Conservation (phyloP, 202 grass and related monocot species). For the Setaria italica region DNA sequence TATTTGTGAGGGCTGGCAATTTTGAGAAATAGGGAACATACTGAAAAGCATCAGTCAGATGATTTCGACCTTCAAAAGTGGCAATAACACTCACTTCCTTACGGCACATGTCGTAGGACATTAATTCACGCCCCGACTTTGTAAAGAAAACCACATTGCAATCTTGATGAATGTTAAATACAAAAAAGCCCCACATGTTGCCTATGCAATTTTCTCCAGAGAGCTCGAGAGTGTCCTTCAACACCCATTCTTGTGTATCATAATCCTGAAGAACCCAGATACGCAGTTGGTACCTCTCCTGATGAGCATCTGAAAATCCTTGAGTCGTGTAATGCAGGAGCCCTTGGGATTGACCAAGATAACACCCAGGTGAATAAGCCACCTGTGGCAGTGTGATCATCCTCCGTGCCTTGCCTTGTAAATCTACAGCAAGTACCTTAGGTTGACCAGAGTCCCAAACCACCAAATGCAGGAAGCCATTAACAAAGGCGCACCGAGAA, state of each 20-base stretch:
- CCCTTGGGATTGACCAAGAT: slow-evolving; percentile 2
- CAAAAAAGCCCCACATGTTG: background rate
- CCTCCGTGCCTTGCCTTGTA: background rate
- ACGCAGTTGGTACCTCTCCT: background rate
- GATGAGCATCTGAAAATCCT: background rate
- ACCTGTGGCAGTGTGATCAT: background rate
- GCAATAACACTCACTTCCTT: background rate
- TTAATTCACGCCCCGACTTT: background rate
- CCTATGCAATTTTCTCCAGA: background rate
- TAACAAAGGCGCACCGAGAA: background rate
- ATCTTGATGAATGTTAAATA: slow-evolving; percentile 18
- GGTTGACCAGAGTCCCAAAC: background rate
- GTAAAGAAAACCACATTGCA: background rate
- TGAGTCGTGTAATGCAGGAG: background rate
- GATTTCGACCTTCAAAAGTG: background rate
- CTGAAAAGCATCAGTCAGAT: background rate
- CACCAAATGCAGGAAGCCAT: background rate
- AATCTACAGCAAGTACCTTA: background rate
- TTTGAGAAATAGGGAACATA: slow-evolving; percentile 20
- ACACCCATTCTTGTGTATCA: slow-evolving; percentile 9
- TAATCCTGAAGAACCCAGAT: slow-evolving; percentile 7
- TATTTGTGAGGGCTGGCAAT: background rate
- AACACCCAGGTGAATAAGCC: background rate
- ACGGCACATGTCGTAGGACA: background rate
- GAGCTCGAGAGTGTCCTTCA: background rate